A percentile compares a stretch with the other conserved stretches of the same genome.
These are phyloP conservation scores for Cytospora mali DNA, from an alignment of 2,329 filamentous ascomycete genomes.

Conservation along the genomic window DNA sequence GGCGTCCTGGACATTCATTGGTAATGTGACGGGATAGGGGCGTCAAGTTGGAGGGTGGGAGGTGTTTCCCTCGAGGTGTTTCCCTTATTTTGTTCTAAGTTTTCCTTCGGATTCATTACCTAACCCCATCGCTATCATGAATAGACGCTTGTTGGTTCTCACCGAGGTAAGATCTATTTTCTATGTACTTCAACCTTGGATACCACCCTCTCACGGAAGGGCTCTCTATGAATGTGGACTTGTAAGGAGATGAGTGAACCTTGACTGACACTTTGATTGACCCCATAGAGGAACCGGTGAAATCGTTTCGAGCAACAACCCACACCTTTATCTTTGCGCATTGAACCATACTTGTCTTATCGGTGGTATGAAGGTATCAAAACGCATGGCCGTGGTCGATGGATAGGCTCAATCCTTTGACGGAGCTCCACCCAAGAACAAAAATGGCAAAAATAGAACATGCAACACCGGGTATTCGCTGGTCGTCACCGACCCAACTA, in stretches of 20 bases:
- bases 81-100: neutral
- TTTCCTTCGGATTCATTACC: neutral
- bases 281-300: neutral
- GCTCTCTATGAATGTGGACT: neutral
- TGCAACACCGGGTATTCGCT: conserved; percentile 22
- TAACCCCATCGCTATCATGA: neutral
- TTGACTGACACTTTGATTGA: neutral
- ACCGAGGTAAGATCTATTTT: neutral
- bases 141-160: neutral
- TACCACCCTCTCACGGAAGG: neutral
- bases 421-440: too few relatives aligned
- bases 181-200: neutral
- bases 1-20: neutral
- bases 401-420: too few relatives aligned
- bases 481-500: neutral
- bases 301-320: too few relatives aligned
- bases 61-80: too few relatives aligned
- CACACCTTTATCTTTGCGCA: too few relatives aligned
- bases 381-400: neutral
- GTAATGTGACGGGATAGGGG: conserved; percentile 12
- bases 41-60: too few relatives aligned
- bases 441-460: conserved; percentile 21
- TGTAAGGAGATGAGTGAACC: neutral
- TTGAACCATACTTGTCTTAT: too few relatives aligned
- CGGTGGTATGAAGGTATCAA: too few relatives aligned